Conservation (phyloP, 768 basidiomycete genomes). For the Russula sp. region DNA sequence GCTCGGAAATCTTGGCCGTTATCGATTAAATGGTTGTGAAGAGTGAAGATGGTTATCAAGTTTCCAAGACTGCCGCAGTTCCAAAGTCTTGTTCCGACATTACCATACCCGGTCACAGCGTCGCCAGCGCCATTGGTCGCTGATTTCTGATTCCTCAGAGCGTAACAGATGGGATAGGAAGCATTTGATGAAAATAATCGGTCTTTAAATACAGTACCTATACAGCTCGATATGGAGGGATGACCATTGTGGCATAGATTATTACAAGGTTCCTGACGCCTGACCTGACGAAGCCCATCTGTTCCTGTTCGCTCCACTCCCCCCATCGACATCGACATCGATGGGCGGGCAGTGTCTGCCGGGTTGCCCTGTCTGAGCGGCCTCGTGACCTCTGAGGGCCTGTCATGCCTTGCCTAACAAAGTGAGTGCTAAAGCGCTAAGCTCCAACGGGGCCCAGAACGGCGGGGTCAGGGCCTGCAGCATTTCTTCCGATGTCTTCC, state of each 20-base stretch:
- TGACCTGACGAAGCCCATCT: no score
- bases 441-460: not conserved
- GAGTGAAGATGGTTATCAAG: not conserved
- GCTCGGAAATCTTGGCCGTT: not conserved
- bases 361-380: not conserved
- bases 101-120: not conserved
- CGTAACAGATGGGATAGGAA: not conserved
- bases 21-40: constrained; percentile 3
- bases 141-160: not conserved
- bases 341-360: not conserved
- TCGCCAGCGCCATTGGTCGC: not conserved
- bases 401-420: no score
- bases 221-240: not conserved
- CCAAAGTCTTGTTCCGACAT: not conserved
- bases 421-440: not conserved
- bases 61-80: not conserved
- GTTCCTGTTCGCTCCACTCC: not conserved
- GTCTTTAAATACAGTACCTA: not conserved
- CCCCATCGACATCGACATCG: not conserved
- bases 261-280: no score
- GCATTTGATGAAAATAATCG: not conserved
- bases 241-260: not conserved
- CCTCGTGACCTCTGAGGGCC: not conserved
- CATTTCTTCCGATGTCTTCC: not conserved
- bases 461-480: not conserved